These are phyloP conservation scores for Fusarium praegraminearum DNA, from an alignment of 2,329 filamentous ascomycete genomes.

Conservation along the genomic window DNA sequence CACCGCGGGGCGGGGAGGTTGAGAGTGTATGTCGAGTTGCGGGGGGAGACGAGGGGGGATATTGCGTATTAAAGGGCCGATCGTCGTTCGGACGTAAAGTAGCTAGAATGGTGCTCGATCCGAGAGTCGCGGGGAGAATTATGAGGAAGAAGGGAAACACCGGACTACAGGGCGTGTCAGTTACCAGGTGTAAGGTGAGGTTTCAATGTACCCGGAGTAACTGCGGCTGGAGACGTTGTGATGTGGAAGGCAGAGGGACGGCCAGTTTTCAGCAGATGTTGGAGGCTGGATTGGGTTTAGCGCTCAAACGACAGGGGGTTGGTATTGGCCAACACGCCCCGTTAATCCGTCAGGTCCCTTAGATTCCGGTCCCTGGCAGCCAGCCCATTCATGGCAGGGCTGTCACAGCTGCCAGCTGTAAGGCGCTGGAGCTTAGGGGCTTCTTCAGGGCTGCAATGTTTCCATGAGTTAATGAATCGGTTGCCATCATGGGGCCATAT, in stretches of 20 bases:
- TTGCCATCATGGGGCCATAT: conserved; percentile 28
- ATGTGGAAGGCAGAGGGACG: conserved; percentile 45
- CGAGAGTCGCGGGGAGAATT: conserved; percentile 30
- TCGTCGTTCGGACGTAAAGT: conserved; percentile 22
- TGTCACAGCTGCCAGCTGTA: conserved; percentile 33
- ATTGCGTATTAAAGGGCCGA: conserved; percentile 17
- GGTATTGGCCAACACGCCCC: conserved; percentile 7
- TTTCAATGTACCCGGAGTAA: conserved; percentile 44
- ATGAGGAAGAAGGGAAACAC: conserved; percentile 22
- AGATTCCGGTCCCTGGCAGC: conserved; percentile 25
- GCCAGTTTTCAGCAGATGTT: conserved; percentile 27
- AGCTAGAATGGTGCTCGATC: conserved; percentile 21
- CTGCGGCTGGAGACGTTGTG: conserved; percentile 49
- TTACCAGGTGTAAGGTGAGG: conserved; percentile 45
- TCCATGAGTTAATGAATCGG: neutral
- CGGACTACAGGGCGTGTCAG: conserved; percentile 37
- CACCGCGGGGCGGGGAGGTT: conserved; percentile 40
- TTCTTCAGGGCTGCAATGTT: conserved; percentile 15
- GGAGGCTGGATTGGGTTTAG: conserved; percentile 51
- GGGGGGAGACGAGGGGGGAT: conserved; percentile 15
- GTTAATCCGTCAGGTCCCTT: neutral
- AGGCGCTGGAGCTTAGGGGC: conserved; percentile 30
- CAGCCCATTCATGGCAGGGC: conserved; percentile 30
- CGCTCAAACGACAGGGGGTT: conserved; percentile 36
- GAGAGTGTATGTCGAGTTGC: conserved; percentile 25